phyloP scores from a whole-genome alignment of 306 rosid genomes.

The Hylodesmum podocarpum region DNA sequence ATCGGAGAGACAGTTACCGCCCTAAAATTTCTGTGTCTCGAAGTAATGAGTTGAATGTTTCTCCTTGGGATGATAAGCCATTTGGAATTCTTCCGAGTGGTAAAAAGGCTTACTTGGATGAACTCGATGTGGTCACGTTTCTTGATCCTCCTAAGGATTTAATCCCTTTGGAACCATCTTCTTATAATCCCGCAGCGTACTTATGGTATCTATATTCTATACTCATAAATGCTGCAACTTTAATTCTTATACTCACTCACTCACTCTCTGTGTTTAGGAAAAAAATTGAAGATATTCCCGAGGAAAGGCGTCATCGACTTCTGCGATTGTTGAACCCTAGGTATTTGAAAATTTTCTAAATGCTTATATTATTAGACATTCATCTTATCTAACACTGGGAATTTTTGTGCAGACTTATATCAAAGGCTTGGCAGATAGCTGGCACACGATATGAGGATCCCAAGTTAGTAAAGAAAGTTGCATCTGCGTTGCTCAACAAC shows the following conservation, averaged over 20 bases:
- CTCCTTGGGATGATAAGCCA: constrained; percentile 74
- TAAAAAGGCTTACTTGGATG: constrained; percentile 62
- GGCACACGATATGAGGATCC: constrained; percentile 76
- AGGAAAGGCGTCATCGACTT: constrained; percentile 76
- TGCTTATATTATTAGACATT: constrained; percentile 8
- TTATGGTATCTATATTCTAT: too few species aligned
- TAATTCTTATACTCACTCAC: background rate
- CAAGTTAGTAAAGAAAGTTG: constrained; percentile 59
- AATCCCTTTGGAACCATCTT: constrained; percentile 64
- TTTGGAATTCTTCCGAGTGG: constrained; percentile 62
- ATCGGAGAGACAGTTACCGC: too few species aligned
- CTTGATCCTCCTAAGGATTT: constrained; percentile 79
- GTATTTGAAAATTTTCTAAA: constrained; percentile 42
- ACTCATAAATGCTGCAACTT: background rate
- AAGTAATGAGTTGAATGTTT: constrained; percentile 35
- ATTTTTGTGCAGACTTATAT: constrained; percentile 57
- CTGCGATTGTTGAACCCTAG: constrained; percentile 63
- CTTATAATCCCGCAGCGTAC: constrained; percentile 85
- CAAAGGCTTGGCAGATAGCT: constrained; percentile 88
- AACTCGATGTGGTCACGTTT: constrained; percentile 72
- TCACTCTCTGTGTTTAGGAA: constrained; percentile 51
- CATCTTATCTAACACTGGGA: constrained; percentile 12
- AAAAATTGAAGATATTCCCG: constrained; percentile 81
- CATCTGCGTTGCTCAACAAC: constrained; percentile 46
- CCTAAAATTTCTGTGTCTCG: constrained; percentile 31